Base-by-base conservation (phyloP, 805 yeast genomes). In the Debaryomyces hansenii region DNA sequence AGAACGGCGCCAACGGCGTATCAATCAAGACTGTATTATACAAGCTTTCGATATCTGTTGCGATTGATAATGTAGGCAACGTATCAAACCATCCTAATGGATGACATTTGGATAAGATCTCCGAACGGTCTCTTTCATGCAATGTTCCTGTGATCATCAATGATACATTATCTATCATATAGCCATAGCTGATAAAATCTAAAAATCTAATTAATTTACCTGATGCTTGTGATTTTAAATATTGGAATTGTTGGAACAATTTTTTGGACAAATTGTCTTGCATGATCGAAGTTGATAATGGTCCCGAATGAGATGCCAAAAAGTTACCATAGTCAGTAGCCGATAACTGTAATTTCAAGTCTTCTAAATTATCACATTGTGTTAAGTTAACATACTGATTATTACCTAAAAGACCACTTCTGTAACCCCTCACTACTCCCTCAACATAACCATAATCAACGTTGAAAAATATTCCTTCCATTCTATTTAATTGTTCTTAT, bases 11-110 rank as follows among this genome's bases (percentile, higher is more conserved):
- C 63, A 94, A 79, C 4, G 99, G 99, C 5, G 99, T 94, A 69
- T 94, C 99, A 45, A 94, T 85, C 48, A 94, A 75, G 11, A 94
- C 99, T 1, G 95, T 87, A 59, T 86, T 86, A 71, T 92, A 94
- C 58, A 94, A 77, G n/a, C 94, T 83, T 58, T 90, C 96, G 47
- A 92, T 82, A 67, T 92, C 98, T 2, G 97, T 90, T 40, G 98
- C 97, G 41, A 92, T 94, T 12, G 94, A 82, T 48, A 94, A 77
- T 0, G 98, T 92, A 31, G 99, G 99, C 56, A 94, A 80, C 6
- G 98, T 92, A 57, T 94, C 99, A 61, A 94, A 94, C 97, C 97
- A 91, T 38, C 99, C 99, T 57, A 94, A 76, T 0, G 99, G 99
- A 64, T 94, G 96, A 65, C 97, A 90, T 63, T 97, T 84, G 48